A percentile compares a stretch with the other conserved stretches of the same genome.
phyloP scores from a whole-genome alignment of 148 eudicot species.

The Vaccinium vitisidaea region DNA sequence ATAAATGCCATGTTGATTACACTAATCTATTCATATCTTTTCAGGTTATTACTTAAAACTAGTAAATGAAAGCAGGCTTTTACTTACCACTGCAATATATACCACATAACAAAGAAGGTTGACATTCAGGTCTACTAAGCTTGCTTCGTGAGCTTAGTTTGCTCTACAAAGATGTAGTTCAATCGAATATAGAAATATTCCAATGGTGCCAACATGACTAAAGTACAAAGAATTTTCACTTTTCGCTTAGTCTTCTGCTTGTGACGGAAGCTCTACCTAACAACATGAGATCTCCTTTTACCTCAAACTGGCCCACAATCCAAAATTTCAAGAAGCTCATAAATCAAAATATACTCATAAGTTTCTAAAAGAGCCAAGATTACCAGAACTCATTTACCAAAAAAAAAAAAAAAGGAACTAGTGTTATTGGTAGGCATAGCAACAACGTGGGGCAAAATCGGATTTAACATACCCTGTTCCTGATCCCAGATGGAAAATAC shows the following conservation, averaged over 20 bases:
- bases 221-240: neutral
- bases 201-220: neutral
- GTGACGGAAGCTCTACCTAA: neutral
- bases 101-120: neutral
- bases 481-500: neutral
- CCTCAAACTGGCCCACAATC: neutral
- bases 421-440: neutral
- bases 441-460: neutral
- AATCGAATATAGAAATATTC: neutral
- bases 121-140: neutral
- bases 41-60: too few relatives aligned
- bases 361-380: neutral
- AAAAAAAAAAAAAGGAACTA: neutral
- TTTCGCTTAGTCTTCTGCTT: neutral
- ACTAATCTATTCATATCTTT: neutral
- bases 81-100: neutral
- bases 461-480: neutral
- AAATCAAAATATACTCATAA: neutral
- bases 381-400: neutral
- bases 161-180: neutral
- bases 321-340: neutral
- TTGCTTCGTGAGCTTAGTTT: neutral
- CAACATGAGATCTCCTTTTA: neutral
- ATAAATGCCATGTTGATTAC: neutral
- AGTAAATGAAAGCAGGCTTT: too few relatives aligned